phyloP scores from a whole-genome alignment of 805 yeast genomes.

The Starmerella apicola region DNA sequence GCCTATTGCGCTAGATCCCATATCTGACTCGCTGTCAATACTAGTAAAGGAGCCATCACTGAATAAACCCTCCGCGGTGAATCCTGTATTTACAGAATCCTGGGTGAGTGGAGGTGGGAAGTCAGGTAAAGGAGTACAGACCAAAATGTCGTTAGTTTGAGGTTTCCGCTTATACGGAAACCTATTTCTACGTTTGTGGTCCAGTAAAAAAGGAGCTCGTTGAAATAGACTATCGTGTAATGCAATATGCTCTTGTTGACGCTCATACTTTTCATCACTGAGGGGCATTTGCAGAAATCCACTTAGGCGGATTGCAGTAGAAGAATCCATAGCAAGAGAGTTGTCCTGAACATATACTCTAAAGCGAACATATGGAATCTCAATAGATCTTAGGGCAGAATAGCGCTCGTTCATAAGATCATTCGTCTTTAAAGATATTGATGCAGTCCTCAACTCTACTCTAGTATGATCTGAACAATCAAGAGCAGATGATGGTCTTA shows the following conservation, averaged over 20 bases:
- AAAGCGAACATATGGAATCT: slow-evolving; percentile 37
- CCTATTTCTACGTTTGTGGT: not conserved
- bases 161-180: slow-evolving; percentile 8
- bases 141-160: slow-evolving; percentile 2
- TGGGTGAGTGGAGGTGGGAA: slow-evolving; percentile 15
- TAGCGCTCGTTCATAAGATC: slow-evolving; percentile 63
- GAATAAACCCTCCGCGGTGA: not conserved
- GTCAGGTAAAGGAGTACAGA: slow-evolving; percentile 10
- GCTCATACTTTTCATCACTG: slow-evolving; percentile 33
- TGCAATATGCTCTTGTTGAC: slow-evolving; percentile 55
- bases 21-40: not conserved
- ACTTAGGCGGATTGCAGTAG: slow-evolving; percentile 49
- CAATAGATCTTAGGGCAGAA: slow-evolving; percentile 40
- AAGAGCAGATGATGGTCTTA: slow-evolving; percentile 3
- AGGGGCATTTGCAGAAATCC: slow-evolving; percentile 45
- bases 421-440: slow-evolving; percentile 35
- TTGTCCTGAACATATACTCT: slow-evolving; percentile 22
- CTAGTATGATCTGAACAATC: not conserved
- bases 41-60: not conserved
- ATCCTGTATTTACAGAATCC: slow-evolving; percentile 1
- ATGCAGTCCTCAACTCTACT: slow-evolving; percentile 22
- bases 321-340: slow-evolving; percentile 25
- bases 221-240: slow-evolving; percentile 75
- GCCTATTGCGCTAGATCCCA: not conserved
- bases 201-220: slow-evolving; percentile 58